Evolutionary conservation across 345 rosid species (phyloP).

Genomic region (Passiflora organensis): DNA sequence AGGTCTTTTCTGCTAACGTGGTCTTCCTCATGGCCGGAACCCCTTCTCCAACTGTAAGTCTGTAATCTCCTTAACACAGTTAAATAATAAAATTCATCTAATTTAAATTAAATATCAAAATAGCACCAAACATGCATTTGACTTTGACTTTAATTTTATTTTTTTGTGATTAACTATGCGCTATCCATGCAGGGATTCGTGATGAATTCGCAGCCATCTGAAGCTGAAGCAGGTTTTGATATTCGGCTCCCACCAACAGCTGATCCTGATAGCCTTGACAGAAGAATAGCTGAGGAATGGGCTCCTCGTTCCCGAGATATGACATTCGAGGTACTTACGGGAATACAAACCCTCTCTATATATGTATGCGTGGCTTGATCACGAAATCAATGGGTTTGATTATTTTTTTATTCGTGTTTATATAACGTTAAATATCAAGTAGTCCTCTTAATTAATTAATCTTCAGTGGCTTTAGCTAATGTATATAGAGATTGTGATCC

Average conservation of each 20-base stretch:
- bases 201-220: constrained; percentile 96
- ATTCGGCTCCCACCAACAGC: constrained; percentile 74
- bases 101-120: constrained; percentile 8
- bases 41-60: constrained; percentile 92
- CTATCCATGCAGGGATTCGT: constrained; percentile 80
- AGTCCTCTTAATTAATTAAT: too few species aligned
- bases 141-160: not conserved
- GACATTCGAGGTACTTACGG: constrained; percentile 62
- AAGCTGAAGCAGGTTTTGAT: constrained; percentile 96
- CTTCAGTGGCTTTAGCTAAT: too few species aligned
- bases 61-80: too few species aligned
- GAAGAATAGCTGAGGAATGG: constrained; percentile 91
- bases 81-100: too few species aligned
- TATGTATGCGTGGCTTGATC: too few species aligned
- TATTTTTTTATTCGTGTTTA: too few species aligned
- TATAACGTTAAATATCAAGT: too few species aligned
- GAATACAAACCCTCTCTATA: too few species aligned
- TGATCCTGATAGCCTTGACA: constrained; percentile 63
- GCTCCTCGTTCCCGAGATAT: constrained; percentile 86
- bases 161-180: too few species aligned
- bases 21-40: constrained; percentile 84
- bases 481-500: constrained; percentile 13
- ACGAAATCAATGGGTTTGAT: too few species aligned
- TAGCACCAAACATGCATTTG: not conserved
- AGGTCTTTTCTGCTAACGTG: constrained; percentile 78